Conservation (phyloP, 2,329 filamentous ascomycete species). For the Escovopsis weberi region DNA sequence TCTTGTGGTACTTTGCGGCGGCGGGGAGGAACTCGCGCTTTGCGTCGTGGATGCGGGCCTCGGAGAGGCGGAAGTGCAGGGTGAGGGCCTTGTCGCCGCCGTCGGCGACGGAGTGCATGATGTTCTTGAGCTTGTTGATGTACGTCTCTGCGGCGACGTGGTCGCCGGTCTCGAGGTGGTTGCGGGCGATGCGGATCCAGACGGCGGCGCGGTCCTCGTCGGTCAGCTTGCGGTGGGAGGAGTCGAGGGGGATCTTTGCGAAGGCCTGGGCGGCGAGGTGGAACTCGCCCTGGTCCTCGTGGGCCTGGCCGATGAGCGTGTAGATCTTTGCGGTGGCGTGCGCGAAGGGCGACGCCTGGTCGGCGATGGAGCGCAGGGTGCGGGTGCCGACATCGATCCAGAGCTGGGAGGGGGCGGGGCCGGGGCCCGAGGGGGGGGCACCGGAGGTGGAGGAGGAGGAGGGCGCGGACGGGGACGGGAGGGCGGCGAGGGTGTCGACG, state of each 20-base stretch:
- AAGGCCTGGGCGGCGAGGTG: slow-evolving; percentile 62
- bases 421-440: too few species aligned
- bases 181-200: slow-evolving; percentile 88
- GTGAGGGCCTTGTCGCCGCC: slow-evolving; percentile 38
- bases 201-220: slow-evolving; percentile 70
- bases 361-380: slow-evolving; percentile 51
- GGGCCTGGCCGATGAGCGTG: slow-evolving; percentile 66
- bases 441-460: too few species aligned
- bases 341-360: slow-evolving; percentile 53
- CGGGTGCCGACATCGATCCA: slow-evolving; percentile 65
- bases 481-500: slow-evolving; percentile 43
- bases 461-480: slow-evolving; percentile 20
- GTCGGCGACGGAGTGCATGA: slow-evolving; percentile 67
- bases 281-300: slow-evolving; percentile 74
- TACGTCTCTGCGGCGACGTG: slow-evolving; percentile 71
- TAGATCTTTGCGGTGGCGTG: slow-evolving; percentile 73
- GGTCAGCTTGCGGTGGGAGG: slow-evolving; percentile 69
- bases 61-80: slow-evolving; percentile 78
- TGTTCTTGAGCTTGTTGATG: slow-evolving; percentile 88
- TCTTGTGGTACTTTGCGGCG: slow-evolving; percentile 73
- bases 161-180: slow-evolving; percentile 90
- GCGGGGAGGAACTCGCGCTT: slow-evolving; percentile 82
- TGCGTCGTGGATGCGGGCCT: slow-evolving; percentile 85
- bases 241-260: slow-evolving; percentile 76
- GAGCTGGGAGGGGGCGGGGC: slow-evolving; percentile 26